A percentile compares a stretch with the other conserved stretches of the same genome.
These are phyloP conservation scores for Pyrenochaeta sp. DNA, from an alignment of 2,329 filamentous ascomycete species.

Conservation along the genomic window DNA sequence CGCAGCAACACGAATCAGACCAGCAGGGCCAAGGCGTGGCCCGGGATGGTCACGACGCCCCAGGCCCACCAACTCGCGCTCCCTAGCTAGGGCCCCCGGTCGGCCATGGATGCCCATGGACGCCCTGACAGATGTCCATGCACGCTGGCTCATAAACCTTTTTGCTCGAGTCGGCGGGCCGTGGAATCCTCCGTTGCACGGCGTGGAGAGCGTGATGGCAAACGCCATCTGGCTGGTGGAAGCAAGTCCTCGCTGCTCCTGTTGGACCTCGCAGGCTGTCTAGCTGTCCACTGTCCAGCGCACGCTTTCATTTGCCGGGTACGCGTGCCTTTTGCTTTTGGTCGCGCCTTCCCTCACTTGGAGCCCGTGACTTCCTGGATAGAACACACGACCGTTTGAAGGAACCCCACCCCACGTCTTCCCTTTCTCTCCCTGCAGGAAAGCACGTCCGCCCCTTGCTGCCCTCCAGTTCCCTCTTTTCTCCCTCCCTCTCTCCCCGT, in stretches of 20 bases:
- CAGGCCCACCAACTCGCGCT: slow-evolving; percentile 34
- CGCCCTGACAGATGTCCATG: slow-evolving; percentile 28
- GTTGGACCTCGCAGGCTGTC: slow-evolving; percentile 1
- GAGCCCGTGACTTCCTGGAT: slow-evolving; percentile 26
- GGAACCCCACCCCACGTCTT: slow-evolving; percentile 23
- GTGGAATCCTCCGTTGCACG: slow-evolving; percentile 19
- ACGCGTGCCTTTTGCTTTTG: slow-evolving; percentile 14
- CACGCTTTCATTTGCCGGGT: neutral
- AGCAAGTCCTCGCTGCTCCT: neutral
- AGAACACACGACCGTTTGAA: slow-evolving; percentile 34
- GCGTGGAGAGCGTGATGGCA: slow-evolving; percentile 21
- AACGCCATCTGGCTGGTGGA: slow-evolving; percentile 5
- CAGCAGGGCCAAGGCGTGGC: slow-evolving; percentile 9
- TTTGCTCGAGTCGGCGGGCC: slow-evolving; percentile 16
- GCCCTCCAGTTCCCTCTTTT: slow-evolving; percentile 20
- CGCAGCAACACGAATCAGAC: slow-evolving; percentile 31
- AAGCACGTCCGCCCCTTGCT: slow-evolving; percentile 44
- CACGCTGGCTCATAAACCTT: slow-evolving; percentile 19
- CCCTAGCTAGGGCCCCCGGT: slow-evolving; percentile 29
- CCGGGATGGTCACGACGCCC: slow-evolving; percentile 22
- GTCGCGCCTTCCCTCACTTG: slow-evolving; percentile 36
- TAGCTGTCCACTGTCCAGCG: too few relatives aligned
- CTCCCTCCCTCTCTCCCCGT: slow-evolving; percentile 15
- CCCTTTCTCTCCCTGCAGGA: slow-evolving; percentile 33
- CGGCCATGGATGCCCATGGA: slow-evolving; percentile 3